phyloP scores from a whole-genome alignment of 768 basidiomycete species.

The Phlebiopsis flavidoalba region DNA sequence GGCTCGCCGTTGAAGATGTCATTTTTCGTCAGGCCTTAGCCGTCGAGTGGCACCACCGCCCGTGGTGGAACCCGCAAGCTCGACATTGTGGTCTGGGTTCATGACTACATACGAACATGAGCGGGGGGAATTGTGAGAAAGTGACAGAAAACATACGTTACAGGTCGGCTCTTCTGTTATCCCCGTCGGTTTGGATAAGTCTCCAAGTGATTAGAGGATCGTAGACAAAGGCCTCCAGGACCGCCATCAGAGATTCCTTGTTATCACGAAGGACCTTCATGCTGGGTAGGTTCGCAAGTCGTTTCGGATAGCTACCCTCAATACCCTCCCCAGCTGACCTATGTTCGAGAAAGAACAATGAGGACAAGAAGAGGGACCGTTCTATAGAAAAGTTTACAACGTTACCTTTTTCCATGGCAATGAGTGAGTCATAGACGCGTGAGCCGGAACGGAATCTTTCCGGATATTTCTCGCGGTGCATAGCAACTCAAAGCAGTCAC shows the following conservation, averaged over 20 bases:
- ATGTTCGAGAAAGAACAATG: neutral
- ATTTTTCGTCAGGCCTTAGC: constrained; percentile 86
- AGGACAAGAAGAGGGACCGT: neutral
- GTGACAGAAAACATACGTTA: constrained; percentile 36
- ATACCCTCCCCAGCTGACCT: constrained; percentile 99
- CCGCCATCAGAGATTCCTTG: constrained; percentile 98
- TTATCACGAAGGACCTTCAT: constrained; percentile 96
- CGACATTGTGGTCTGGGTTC: constrained; percentile 46
- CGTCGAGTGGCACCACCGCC: constrained; percentile 79
- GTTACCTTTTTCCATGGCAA: constrained; percentile 99
- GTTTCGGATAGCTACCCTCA: constrained; percentile 93
- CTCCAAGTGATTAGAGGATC: constrained; percentile 98
- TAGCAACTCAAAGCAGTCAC: constrained; percentile 99
- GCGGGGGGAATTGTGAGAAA: constrained; percentile 2
- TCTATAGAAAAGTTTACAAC: no score
- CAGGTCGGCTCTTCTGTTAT: constrained; percentile 64
- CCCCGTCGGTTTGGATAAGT: constrained; percentile 80
- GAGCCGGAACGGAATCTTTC: constrained; percentile 98
- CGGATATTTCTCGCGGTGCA: constrained; percentile 98
- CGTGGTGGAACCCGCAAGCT: constrained; percentile 60
- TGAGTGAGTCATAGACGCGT: constrained; percentile 98
- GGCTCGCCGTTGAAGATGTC: constrained; percentile 84
- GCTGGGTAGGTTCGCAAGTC: constrained; percentile 95
- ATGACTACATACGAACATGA: constrained; percentile 1
- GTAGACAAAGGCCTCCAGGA: constrained; percentile 97